Conservation (phyloP, 2,329 filamentous ascomycete genomes). For the Sporothrix humicola region DNA sequence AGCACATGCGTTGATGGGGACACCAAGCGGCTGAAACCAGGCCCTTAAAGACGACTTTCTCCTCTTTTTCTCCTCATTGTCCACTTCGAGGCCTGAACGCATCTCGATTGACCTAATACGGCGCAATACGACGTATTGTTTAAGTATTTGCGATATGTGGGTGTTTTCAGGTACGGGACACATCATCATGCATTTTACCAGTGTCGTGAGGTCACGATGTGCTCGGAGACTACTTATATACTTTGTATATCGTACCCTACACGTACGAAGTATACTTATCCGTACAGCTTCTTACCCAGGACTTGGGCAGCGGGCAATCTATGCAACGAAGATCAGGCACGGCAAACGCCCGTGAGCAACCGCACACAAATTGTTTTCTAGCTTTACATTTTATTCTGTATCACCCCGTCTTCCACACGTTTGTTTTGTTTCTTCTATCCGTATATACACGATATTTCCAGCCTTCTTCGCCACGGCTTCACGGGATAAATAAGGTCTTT, state of each 20-base stretch:
- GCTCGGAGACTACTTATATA: background rate
- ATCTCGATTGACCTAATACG: background rate
- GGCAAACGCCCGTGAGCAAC: background rate
- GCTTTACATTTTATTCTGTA: background rate
- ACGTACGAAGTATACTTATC: too few species aligned
- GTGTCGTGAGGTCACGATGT: background rate
- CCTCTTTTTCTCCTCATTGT: background rate
- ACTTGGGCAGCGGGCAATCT: background rate
- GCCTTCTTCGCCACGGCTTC: background rate
- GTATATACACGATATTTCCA: background rate
- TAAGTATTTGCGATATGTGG: background rate
- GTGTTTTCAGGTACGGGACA: background rate
- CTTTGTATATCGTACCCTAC: too few species aligned
- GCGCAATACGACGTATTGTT: background rate
- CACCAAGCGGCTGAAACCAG: conserved; percentile 20
- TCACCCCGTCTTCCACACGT: background rate
- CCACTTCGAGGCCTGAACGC: background rate
- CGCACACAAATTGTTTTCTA: background rate
- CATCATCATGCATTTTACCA: background rate
- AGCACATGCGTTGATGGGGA: conserved; percentile 20
- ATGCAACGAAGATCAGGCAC: conserved; percentile 4
- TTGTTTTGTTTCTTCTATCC: background rate
- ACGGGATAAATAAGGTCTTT: conserved; percentile 5
- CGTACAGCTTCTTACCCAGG: background rate
- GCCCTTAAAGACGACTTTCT: background rate